A percentile compares a stretch with the other conserved stretches of the same genome.
Conservation (phyloP, 257 asterid species). For the Verbena officinalis region DNA sequence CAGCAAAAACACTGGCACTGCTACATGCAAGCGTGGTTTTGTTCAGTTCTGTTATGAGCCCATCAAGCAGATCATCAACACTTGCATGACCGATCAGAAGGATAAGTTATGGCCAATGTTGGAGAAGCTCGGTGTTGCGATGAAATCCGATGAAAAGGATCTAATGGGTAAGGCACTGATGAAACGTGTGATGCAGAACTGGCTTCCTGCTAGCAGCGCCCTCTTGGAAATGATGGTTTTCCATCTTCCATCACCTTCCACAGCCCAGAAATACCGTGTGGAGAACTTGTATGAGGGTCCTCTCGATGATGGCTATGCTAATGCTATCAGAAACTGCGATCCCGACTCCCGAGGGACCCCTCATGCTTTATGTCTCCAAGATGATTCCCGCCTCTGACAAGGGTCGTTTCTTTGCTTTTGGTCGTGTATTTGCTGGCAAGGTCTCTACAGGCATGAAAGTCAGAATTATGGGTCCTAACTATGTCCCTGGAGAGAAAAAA, state of each 20-base stretch:
- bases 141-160: conserved; percentile 55
- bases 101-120: conserved; percentile 25
- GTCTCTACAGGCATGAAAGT: neutral
- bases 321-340: conserved; percentile 52
- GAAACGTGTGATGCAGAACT: conserved; percentile 66
- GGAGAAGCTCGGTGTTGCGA: conserved; percentile 26
- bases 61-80: conserved; percentile 18
- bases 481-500: conserved; percentile 5
- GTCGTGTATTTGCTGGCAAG: neutral
- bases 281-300: conserved; percentile 59
- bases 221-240: conserved; percentile 62
- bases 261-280: conserved; percentile 55
- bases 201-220: conserved; percentile 58
- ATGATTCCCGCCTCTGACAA: conserved; percentile 9
- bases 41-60: conserved; percentile 8
- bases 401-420: neutral
- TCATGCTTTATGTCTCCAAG: neutral
- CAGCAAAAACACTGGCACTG: conserved; percentile 17
- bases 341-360: conserved; percentile 34
- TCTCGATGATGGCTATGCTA: conserved; percentile 44
- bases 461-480: neutral
- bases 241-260: conserved; percentile 57
- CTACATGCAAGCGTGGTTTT: conserved; percentile 25
- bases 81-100: conserved; percentile 27
- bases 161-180: conserved; percentile 54